Percentiles rank a stretch among this genome's conserved stretches.
Conservation (phyloP, 306 rosid genomes). For the Citrullus colocynthis region DNA sequence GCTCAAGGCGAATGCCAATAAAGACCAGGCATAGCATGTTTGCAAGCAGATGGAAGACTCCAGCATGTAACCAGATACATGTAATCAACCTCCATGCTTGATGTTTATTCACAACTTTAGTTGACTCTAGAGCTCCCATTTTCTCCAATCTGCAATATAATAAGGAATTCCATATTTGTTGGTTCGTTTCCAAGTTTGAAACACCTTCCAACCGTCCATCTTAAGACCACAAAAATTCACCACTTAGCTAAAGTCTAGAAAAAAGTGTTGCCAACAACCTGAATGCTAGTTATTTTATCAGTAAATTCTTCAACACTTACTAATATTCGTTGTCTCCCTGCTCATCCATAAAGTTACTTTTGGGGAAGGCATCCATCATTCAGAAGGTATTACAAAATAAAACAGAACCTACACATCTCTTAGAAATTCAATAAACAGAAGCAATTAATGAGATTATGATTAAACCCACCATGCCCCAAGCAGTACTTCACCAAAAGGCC, state of each 20-base stretch:
- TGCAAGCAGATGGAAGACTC: slow-evolving; percentile 55
- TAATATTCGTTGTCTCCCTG: not conserved
- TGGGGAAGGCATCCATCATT: not conserved
- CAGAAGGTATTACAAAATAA: not conserved
- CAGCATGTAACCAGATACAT: slow-evolving; percentile 90
- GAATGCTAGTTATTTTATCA: not conserved
- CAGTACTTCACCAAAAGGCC: not conserved
- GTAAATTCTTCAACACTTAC: not conserved
- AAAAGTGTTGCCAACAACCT: not conserved
- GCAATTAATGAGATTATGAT: not conserved
- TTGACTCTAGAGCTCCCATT: slow-evolving; percentile 63
- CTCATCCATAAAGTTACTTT: not conserved
- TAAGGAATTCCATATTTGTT: not conserved
- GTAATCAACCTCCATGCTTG: slow-evolving; percentile 85
- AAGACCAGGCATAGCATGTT: slow-evolving; percentile 73
- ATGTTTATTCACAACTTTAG: slow-evolving; percentile 40
- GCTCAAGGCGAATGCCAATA: slow-evolving; percentile 81
- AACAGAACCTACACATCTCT: not conserved
- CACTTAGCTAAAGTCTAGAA: not conserved
- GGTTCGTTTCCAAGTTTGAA: not conserved
- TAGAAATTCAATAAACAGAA: not conserved
- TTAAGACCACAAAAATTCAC: not conserved
- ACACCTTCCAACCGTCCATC: not conserved
- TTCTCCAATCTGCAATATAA: slow-evolving; percentile 44
- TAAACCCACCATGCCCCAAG: not conserved